These are phyloP conservation scores for Geotrichum fermentans DNA, from an alignment of 1,139 yeast genomes.

Conservation along the genomic window DNA sequence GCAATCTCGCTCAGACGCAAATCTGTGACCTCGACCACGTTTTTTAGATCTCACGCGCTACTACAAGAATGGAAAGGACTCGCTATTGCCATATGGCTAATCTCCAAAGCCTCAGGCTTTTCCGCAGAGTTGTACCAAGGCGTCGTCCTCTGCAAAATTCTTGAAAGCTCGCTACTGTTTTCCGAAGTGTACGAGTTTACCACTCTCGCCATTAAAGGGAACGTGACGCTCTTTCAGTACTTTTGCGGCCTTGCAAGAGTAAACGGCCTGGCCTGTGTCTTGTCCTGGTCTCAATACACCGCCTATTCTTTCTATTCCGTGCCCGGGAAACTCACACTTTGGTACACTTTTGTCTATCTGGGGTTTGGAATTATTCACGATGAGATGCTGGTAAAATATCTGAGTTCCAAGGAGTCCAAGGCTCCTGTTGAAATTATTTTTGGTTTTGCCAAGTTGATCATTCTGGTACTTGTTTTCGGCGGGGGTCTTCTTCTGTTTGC, in stretches of 20 bases:
- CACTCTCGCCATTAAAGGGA: neutral
- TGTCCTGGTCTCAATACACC: conserved; percentile 6
- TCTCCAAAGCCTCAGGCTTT: conserved; percentile 4
- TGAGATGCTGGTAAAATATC: neutral
- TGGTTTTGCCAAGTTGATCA: too few species aligned
- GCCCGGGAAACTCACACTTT: conserved; percentile 6
- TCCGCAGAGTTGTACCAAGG: neutral
- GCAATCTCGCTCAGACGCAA: neutral
- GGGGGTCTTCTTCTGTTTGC: too few species aligned
- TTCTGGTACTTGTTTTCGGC: too few species aligned
- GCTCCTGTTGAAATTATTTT: neutral
- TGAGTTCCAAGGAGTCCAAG: neutral
- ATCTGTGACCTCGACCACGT: neutral
- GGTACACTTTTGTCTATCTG: conserved; percentile 3
- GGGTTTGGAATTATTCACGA: conserved; percentile 1
- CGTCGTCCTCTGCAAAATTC: neutral
- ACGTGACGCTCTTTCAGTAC: neutral
- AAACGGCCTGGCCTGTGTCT: neutral
- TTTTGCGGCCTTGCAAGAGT: neutral
- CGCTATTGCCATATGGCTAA: conserved; percentile 3
- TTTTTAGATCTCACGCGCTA: neutral
- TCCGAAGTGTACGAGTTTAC: conserved; percentile 1
- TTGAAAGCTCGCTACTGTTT: neutral
- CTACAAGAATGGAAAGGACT: conserved; percentile 7
- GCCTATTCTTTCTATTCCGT: conserved; percentile 7